Conservation (phyloP, 306 rosid genomes). For the Rubus idaeus region DNA sequence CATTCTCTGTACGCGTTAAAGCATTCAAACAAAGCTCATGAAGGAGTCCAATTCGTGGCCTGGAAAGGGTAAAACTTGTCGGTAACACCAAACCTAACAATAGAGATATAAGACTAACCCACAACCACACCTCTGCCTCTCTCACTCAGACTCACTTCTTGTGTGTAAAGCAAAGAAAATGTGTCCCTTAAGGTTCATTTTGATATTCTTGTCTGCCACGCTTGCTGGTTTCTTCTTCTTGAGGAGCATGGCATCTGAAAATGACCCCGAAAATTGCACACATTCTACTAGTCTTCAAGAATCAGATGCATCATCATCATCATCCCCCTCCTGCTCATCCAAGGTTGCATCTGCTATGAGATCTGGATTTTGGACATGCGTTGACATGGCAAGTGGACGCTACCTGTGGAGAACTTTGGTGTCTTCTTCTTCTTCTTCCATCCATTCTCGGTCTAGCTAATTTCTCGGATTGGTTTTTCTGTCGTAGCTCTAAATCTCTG, state of each 20-base stretch:
- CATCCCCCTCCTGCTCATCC: neutral
- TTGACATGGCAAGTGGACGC: conserved; percentile 18
- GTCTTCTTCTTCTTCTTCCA: neutral
- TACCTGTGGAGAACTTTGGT: conserved; percentile 8
- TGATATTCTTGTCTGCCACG: conserved; percentile 1
- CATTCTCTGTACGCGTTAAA: conserved; percentile 3
- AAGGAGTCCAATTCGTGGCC: neutral
- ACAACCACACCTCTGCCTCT: neutral
- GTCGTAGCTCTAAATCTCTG: neutral
- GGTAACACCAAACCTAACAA: neutral
- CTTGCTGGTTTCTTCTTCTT: conserved; percentile 6
- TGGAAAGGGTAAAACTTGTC: neutral
- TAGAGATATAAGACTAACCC: neutral
- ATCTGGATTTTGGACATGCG: neutral
- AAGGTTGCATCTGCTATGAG: neutral
- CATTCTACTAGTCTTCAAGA: neutral
- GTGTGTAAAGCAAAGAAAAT: neutral
- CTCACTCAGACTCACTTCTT: neutral
- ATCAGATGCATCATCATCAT: neutral
- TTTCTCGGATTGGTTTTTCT: neutral
- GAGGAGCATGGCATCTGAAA: neutral
- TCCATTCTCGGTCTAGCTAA: neutral
- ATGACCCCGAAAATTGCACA: neutral
- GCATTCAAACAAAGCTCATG: neutral
- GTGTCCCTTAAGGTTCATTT: conserved; percentile 16